phyloP scores from a whole-genome alignment of 441 rosid species.

The Pelargonium myrrhifolium region DNA sequence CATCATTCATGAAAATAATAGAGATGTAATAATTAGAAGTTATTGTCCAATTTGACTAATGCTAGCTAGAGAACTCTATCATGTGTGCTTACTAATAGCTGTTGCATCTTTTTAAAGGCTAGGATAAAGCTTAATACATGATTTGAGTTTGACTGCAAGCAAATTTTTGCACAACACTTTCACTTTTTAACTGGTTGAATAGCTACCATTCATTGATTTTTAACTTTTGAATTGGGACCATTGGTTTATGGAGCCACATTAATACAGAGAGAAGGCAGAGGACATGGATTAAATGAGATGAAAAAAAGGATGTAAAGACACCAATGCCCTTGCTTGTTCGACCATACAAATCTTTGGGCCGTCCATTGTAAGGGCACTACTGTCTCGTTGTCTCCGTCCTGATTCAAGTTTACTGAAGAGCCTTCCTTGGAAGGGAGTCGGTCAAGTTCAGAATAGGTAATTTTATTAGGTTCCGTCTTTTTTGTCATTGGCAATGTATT shows the following conservation, averaged over 20 bases:
- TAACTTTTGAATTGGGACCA: slow-evolving; percentile 1
- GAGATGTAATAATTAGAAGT: background rate
- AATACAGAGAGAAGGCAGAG: slow-evolving; percentile 3
- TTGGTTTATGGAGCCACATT: background rate
- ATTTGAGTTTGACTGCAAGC: background rate
- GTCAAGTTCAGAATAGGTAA: too few relatives aligned
- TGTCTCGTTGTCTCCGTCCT: background rate
- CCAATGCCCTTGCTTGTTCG: background rate
- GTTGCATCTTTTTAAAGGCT: background rate
- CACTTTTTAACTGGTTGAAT: background rate
- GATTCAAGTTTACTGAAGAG: too few relatives aligned
- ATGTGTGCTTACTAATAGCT: too few relatives aligned
- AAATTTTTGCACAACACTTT: background rate
- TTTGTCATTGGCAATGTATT: too few relatives aligned
- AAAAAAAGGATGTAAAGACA: background rate
- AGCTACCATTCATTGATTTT: background rate
- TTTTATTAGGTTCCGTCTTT: too few relatives aligned
- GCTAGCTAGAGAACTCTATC: too few relatives aligned
- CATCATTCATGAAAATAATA: background rate
- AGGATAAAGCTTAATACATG: background rate
- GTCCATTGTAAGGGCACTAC: background rate
- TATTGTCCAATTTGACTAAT: too few relatives aligned
- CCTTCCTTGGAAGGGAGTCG: too few relatives aligned
- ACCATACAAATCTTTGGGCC: background rate
- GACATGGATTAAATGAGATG: background rate